Percentiles rank a stretch among this genome's conserved stretches.
phyloP scores from a whole-genome alignment of 257 asterid species.

The Vinca minor region DNA sequence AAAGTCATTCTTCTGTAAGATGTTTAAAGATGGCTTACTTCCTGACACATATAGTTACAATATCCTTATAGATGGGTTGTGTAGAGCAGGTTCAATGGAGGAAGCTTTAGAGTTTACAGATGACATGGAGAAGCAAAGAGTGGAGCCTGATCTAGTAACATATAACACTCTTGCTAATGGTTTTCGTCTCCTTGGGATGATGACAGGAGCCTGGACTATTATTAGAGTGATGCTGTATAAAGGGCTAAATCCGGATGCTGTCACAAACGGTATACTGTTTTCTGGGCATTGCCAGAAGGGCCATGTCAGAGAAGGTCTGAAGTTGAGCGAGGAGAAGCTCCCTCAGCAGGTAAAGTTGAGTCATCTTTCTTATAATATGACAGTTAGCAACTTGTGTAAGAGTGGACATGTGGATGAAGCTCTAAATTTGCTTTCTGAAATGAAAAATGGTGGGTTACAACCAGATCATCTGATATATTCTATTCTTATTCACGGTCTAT shows the following conservation, averaged over 20 bases:
- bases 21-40: conserved; percentile 54
- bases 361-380: conserved; percentile 31
- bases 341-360: conserved; percentile 40
- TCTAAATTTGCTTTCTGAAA: conserved; percentile 41
- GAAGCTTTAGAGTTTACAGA: conserved; percentile 52
- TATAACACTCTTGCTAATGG: conserved; percentile 66
- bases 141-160: conserved; percentile 63
- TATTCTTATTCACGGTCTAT: conserved; percentile 51
- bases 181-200: conserved; percentile 52
- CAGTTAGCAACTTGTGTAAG: conserved; percentile 56
- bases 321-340: conserved; percentile 49
- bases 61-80: conserved; percentile 62
- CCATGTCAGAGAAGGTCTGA: conserved; percentile 40
- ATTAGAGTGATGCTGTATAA: conserved; percentile 24
- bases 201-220: conserved; percentile 33
- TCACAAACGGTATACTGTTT: conserved; percentile 42
- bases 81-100: conserved; percentile 49
- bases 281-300: conserved; percentile 57
- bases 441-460: conserved; percentile 37
- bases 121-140: conserved; percentile 66
- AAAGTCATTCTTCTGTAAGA: conserved; percentile 59
- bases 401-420: conserved; percentile 48
- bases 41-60: conserved; percentile 68
- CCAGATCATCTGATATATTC: conserved; percentile 55
- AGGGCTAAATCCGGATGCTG: conserved; percentile 36